phyloP scores from a whole-genome alignment of 2,329 filamentous ascomycete genomes.

The Cryoendolithus antarcticus region DNA sequence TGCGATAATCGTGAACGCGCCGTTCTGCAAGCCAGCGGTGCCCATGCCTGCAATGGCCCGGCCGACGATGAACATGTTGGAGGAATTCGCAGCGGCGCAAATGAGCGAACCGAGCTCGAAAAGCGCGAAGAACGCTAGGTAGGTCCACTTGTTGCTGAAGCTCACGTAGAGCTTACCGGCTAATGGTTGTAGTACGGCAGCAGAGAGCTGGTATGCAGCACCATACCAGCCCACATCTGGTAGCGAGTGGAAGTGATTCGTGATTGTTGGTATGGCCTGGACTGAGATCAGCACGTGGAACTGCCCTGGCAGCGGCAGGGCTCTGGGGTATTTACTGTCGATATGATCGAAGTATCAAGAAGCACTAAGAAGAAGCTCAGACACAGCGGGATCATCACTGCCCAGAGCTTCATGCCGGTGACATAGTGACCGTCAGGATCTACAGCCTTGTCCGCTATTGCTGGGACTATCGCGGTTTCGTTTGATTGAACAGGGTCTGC shows the following conservation, averaged over 20 bases:
- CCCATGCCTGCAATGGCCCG: slow-evolving; percentile 43
- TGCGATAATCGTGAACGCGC: slow-evolving; percentile 9
- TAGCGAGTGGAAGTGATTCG: slow-evolving; percentile 28
- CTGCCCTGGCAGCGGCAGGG: no score
- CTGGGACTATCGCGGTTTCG: no score
- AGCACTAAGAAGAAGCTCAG: slow-evolving; percentile 23
- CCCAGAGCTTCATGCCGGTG: slow-evolving; percentile 18
- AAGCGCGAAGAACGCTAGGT: slow-evolving; percentile 7
- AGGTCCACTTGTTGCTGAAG: slow-evolving; percentile 11
- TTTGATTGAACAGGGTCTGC: no score
- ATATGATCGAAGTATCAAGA: slow-evolving; percentile 8
- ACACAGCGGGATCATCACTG: slow-evolving; percentile 25
- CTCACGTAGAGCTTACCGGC: slow-evolving; percentile 10
- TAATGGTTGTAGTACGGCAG: slow-evolving; percentile 8
- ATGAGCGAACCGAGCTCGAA: slow-evolving; percentile 38
- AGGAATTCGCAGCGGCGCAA: slow-evolving; percentile 37
- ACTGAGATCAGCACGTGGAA: slow-evolving; percentile 1
- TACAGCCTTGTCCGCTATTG: no score
- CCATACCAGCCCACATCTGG: slow-evolving; percentile 32
- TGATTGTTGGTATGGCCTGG: slow-evolving; percentile 29
- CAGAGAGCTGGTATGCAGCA: slow-evolving; percentile 9
- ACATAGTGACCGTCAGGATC: slow-evolving; percentile 8
- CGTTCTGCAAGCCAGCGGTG: slow-evolving; percentile 28
- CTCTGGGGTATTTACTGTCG: slow-evolving; percentile 4
- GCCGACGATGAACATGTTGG: slow-evolving; percentile 42